Conservation (phyloP, 768 basidiomycete species). For the Pisolithus albus region DNA sequence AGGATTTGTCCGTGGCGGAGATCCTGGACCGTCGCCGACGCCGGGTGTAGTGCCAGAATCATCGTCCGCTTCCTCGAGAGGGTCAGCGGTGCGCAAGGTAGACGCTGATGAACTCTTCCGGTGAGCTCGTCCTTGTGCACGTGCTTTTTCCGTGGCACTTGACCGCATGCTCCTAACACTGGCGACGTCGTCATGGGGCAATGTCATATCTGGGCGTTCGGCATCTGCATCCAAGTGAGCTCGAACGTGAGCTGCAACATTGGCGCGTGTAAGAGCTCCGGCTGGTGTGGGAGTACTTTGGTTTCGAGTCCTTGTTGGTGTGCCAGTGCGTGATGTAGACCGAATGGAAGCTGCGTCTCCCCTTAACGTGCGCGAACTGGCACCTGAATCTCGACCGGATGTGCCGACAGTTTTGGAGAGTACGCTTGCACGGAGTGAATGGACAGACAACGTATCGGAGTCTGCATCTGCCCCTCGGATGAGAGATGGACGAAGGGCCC, state of each 20-base stretch:
- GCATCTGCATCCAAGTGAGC: constrained; percentile 17
- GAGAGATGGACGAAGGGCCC: constrained; percentile 22
- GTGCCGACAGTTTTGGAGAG: constrained; percentile 28
- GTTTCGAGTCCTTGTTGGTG: constrained; percentile 16
- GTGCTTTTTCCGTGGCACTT: constrained; percentile 19
- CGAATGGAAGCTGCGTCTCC: constrained; percentile 35
- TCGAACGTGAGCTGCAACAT: constrained; percentile 25
- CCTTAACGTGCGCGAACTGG: constrained; percentile 19
- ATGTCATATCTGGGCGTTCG: constrained; percentile 63
- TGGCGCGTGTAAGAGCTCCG: constrained; percentile 1
- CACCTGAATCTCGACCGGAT: constrained; percentile 22
- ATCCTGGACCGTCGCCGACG: background rate
- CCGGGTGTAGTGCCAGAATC: background rate
- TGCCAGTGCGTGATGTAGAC: constrained; percentile 35
- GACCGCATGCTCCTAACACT: constrained; percentile 21
- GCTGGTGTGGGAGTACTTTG: constrained; percentile 21
- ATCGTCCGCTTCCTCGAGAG: background rate
- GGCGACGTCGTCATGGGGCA: constrained; percentile 43
- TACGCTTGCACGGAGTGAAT: constrained; percentile 42
- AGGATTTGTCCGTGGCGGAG: constrained; percentile 7
- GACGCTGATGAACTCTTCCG: constrained; percentile 18
- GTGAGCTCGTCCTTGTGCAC: constrained; percentile 11
- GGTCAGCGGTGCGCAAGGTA: constrained; percentile 1
- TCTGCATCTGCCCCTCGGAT: constrained; percentile 28
- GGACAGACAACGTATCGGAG: constrained; percentile 36